A percentile compares a stretch with the other conserved stretches of the same genome.
These are phyloP conservation scores for Trichomonascaceae sp. DNA, from an alignment of 1,139 yeast genomes.

Conservation along the genomic window DNA sequence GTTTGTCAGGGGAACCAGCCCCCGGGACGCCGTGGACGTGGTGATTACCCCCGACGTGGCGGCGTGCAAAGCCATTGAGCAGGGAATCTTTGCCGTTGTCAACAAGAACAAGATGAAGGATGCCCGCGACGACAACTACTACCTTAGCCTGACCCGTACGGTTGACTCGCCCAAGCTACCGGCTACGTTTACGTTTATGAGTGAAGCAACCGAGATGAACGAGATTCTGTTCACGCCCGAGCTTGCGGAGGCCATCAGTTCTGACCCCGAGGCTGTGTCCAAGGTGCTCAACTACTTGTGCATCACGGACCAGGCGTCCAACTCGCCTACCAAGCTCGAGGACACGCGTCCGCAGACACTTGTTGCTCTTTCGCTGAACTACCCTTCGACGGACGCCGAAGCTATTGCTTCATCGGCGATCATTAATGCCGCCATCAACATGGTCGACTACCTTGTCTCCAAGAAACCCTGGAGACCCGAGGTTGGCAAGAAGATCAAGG, in stretches of 20 bases:
- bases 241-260: constrained; percentile 37
- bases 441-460: constrained; percentile 40
- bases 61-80: constrained; percentile 34
- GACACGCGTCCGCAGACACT: constrained; percentile 45
- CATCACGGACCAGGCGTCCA: constrained; percentile 68
- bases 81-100: constrained; percentile 72
- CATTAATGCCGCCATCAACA: constrained; percentile 37
- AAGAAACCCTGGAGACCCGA: constrained; percentile 41
- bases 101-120: constrained; percentile 75
- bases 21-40: constrained; percentile 34
- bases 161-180: constrained; percentile 61
- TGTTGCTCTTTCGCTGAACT: constrained; percentile 37
- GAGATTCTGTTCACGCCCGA: constrained; percentile 42
- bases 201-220: constrained; percentile 73
- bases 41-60: constrained; percentile 46
- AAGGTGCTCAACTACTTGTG: constrained; percentile 51
- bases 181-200: constrained; percentile 67
- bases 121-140: constrained; percentile 65
- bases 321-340: constrained; percentile 41
- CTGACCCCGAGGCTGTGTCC: constrained; percentile 37
- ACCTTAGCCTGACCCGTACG: constrained; percentile 72
- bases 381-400: constrained; percentile 36
- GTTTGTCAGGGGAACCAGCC: constrained; percentile 38
- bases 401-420: constrained; percentile 36
- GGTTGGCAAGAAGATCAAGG: constrained; percentile 59